Base-by-base conservation (phyloP, 78 protist species). In the Dictyostelium capitatum region DNA sequence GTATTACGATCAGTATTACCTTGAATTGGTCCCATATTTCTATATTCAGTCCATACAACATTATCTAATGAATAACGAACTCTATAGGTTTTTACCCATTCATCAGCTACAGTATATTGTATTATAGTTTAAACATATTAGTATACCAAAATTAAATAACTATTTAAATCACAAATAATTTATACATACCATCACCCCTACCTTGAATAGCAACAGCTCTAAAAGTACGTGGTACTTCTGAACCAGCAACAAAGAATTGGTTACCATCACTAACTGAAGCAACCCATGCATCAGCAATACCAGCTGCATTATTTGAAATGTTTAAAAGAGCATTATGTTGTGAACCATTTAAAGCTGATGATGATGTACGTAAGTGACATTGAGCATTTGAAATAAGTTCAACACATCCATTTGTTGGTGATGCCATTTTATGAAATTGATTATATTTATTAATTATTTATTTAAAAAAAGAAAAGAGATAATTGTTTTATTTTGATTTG, bases 51-150 rank as follows among this genome's bases (percentile, higher is more conserved):
- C 82, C 82, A 78, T 1, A 47, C 19, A 17, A 78, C 82, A 78
- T 78, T 78, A 78, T 78, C 82, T 54, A 78, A 54, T 50, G 82
- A 78, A 41, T 82, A 82, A 17, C 79, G 23, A 32, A 82, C 69
- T 30, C 51, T 67, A 69, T 50, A 82, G 6, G 70, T 15, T 1
- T 79, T 82, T 50, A 82, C 79, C 79, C 89, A 67, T 80, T 80
- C 78, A 19, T 79, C 83, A 57, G 15, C 43, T 37, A n/a, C n/a
- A 37, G 43, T 37, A 37, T 37, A 37, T n/a, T 3, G 43, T 37
- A 2, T 37, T 37, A 37, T 37, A 37, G 2, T 2, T 8, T 51
- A 51, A 51, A 14, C 10, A 51, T 51, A 51, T 10, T 25, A 46
- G 50, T 11, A 37, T 37, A 37, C 43, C 43, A 37, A 43, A 19